A percentile compares a stretch with the other conserved stretches of the same genome.
These are phyloP conservation scores for Penicillium salamii DNA, from an alignment of 495 filamentous ascomycete species.

Conservation along the genomic window DNA sequence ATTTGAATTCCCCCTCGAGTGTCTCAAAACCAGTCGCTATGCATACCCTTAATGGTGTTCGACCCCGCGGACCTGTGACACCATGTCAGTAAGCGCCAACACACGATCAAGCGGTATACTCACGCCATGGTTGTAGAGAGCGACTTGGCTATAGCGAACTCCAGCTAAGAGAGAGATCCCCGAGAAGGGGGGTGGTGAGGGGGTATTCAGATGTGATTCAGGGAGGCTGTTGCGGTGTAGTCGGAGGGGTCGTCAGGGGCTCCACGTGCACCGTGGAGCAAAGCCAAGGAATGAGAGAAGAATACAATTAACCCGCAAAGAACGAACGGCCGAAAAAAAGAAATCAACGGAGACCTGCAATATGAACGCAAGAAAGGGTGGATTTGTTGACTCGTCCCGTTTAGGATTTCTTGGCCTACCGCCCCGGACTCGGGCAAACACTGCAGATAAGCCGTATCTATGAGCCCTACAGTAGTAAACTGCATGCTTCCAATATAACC, in stretches of 20 bases:
- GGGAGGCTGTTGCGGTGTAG: slow-evolving; percentile 14
- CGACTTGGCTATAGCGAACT: background rate
- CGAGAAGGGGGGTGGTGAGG: slow-evolving; percentile 30
- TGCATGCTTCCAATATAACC: no score
- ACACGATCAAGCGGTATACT: slow-evolving; percentile 25
- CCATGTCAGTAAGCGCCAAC: slow-evolving; percentile 7
- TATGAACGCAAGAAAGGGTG: slow-evolving; percentile 5
- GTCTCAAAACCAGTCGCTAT: slow-evolving; percentile 11
- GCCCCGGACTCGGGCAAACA: slow-evolving; percentile 12
- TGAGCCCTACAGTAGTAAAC: no score
- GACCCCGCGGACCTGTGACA: slow-evolving; percentile 36
- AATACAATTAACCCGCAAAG: slow-evolving; percentile 4
- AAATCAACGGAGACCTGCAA: background rate
- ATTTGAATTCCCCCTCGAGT: background rate
- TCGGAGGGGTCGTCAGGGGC: slow-evolving; percentile 22
- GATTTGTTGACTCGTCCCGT: slow-evolving; percentile 14
- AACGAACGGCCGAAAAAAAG: background rate
- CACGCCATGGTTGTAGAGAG: slow-evolving; percentile 45
- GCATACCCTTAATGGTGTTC: slow-evolving; percentile 72
- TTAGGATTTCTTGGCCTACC: slow-evolving; percentile 16
- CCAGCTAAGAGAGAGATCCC: slow-evolving; percentile 15
- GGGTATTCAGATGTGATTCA: slow-evolving; percentile 13
- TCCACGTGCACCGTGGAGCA: slow-evolving; percentile 10
- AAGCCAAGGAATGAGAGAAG: slow-evolving; percentile 4
- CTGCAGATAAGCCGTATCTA: slow-evolving; percentile 7